These are phyloP conservation scores for Silene coronaria DNA, from an alignment of 179 eudicot species.

Conservation along the genomic window DNA sequence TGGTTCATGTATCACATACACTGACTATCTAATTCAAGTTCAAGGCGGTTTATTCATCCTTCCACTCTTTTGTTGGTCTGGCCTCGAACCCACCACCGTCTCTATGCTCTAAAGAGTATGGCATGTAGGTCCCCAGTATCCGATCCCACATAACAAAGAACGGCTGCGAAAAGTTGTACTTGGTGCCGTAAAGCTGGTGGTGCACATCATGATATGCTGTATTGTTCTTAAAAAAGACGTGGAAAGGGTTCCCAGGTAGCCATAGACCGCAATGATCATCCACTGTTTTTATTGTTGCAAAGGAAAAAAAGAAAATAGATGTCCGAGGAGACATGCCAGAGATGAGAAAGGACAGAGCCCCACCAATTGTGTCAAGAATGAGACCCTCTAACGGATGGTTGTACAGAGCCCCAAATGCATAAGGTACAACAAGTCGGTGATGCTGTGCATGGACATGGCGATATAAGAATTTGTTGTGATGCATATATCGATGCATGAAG, in stretches of 20 bases:
- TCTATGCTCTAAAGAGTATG: slow-evolving; percentile 55
- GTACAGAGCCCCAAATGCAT: slow-evolving; percentile 76
- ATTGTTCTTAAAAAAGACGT: slow-evolving; percentile 54
- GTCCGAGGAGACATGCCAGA: slow-evolving; percentile 79
- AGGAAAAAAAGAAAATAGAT: slow-evolving; percentile 76
- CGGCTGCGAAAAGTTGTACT: slow-evolving; percentile 83
- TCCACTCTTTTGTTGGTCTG: slow-evolving; percentile 53
- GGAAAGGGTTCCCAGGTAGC: slow-evolving; percentile 77
- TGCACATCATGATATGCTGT: slow-evolving; percentile 84
- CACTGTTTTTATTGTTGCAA: slow-evolving; percentile 71
- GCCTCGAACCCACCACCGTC: slow-evolving; percentile 71
- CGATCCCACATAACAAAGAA: slow-evolving; percentile 73
- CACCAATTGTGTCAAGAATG: slow-evolving; percentile 61
- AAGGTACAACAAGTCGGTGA: slow-evolving; percentile 75
- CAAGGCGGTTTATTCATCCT: slow-evolving; percentile 32
- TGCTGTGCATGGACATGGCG: slow-evolving; percentile 75
- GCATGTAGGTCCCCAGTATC: slow-evolving; percentile 71
- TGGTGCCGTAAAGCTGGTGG: slow-evolving; percentile 73
- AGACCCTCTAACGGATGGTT: slow-evolving; percentile 81
- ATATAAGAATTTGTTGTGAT: slow-evolving; percentile 69
- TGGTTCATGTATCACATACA: slow-evolving; percentile 35
- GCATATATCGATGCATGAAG: slow-evolving; percentile 83
- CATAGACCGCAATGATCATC: slow-evolving; percentile 80
- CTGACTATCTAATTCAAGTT: slow-evolving; percentile 6
- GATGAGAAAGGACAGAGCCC: slow-evolving; percentile 60